Percentiles rank a stretch among this genome's conserved stretches.
phyloP scores from a whole-genome alignment of 2,329 filamentous ascomycete genomes.

The Periconia sp. region DNA sequence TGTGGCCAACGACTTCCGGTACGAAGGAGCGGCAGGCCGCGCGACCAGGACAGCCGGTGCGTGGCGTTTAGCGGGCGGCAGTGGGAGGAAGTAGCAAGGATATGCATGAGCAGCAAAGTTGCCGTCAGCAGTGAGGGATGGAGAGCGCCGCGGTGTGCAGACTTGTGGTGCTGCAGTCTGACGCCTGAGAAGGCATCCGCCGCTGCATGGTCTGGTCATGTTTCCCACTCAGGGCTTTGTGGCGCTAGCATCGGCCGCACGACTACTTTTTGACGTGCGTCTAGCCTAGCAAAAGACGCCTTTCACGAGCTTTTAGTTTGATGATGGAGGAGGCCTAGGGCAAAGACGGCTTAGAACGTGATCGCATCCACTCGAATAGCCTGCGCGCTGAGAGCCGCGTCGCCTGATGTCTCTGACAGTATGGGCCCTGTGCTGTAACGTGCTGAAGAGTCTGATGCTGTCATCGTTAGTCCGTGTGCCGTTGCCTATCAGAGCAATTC shows the following conservation, averaged over 20 bases:
- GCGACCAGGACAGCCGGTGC: conserved; percentile 43
- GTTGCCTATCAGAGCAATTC: conserved; percentile 19
- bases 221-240: conserved; percentile 36
- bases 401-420: conserved; percentile 10
- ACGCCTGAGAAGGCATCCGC: conserved; percentile 37
- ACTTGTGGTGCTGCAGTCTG: conserved; percentile 42
- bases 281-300: conserved; percentile 34
- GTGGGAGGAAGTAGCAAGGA: conserved; percentile 41
- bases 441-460: conserved; percentile 20
- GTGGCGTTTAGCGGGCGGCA: conserved; percentile 42
- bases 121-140: conserved; percentile 38
- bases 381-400: conserved; percentile 1
- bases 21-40: conserved; percentile 42
- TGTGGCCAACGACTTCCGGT: conserved; percentile 34
- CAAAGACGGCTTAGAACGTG: conserved; percentile 10
- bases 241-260: conserved; percentile 40
- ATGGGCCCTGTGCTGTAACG: conserved; percentile 8
- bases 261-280: conserved; percentile 38
- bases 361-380: conserved; percentile 5
- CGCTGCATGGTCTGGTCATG: conserved; percentile 37
- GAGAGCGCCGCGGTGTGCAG: conserved; percentile 29
- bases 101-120: conserved; percentile 39
- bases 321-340: conserved; percentile 18
- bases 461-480: conserved; percentile 21
- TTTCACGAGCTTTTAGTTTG: conserved; percentile 30